Evolutionary conservation across 352 stramenopile genomes (phyloP).

Genomic region (Thraustochytrium striatum): DNA sequence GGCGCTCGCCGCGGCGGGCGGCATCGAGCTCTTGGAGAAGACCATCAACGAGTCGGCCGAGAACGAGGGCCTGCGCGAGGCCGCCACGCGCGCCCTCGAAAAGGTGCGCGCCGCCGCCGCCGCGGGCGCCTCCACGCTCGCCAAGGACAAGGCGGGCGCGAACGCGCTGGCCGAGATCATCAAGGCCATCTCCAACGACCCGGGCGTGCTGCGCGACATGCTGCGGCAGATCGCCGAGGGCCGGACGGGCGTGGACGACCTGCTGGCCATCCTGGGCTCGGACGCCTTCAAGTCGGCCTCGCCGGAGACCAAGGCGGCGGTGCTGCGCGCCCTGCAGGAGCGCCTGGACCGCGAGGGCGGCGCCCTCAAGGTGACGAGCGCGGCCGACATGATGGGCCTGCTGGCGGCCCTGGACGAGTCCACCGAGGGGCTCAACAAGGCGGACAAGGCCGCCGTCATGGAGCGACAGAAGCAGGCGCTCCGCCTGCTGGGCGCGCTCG

Average conservation of each 20-base stretch:
- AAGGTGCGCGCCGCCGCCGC: constrained; percentile 43
- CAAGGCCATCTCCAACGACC: neutral
- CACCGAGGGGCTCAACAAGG: neutral
- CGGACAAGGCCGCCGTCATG: neutral
- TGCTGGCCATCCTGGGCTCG: constrained; percentile 46
- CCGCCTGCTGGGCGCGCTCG: neutral
- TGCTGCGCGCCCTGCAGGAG: constrained; percentile 33
- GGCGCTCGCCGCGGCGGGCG: constrained; percentile 39
- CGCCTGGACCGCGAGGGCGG: neutral
- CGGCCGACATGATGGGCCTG: constrained; percentile 15
- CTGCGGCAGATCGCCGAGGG: constrained; percentile 44
- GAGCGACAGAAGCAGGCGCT: neutral
- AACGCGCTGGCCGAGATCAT: constrained; percentile 23
- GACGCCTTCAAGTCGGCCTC: neutral
- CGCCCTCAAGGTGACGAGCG: neutral
- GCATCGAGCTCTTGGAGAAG: constrained; percentile 39
- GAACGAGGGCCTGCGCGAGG: constrained; percentile 47
- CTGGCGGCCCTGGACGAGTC: constrained; percentile 1
- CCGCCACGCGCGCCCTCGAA: constrained; percentile 21
- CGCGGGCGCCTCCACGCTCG: neutral
- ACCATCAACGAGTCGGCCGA: constrained; percentile 41
- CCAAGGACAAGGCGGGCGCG: neutral
- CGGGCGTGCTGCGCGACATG: constrained; percentile 29
- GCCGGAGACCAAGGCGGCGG: constrained; percentile 2
- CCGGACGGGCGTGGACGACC: neutral